phyloP scores from a whole-genome alignment of 169 alveolate species.

The Sarcocystis neurona region DNA sequence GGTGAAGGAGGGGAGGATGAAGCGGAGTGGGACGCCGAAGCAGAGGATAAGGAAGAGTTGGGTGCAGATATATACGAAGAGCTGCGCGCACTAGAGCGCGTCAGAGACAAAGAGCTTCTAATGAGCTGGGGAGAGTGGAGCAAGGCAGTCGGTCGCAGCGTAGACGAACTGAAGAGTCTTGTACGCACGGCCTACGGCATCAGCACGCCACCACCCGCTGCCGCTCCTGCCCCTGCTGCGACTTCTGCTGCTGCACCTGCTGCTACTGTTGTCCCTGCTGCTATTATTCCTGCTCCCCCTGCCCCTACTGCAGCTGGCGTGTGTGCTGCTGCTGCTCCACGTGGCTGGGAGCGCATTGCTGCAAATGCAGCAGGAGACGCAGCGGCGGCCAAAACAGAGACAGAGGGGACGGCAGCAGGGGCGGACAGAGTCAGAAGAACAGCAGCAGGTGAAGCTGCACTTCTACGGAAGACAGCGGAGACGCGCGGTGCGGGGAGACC shows the following conservation, averaged over 20 bases:
- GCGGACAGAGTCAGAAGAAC: not conserved
- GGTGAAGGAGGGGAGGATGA: no score
- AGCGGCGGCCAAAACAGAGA: not conserved
- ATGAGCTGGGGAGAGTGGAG: slow-evolving; percentile 39
- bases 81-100: not conserved
- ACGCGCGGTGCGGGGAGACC: not conserved
- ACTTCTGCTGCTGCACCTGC: not conserved
- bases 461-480: not conserved
- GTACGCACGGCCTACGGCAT: not conserved
- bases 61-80: no score
- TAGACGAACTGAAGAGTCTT: not conserved
- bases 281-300: not conserved
- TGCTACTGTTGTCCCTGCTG: no score
- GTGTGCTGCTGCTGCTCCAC: not conserved
- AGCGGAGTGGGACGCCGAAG: no score
- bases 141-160: not conserved
- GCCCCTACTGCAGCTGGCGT: not conserved
- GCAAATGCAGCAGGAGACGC: not conserved
- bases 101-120: slow-evolving; percentile 9
- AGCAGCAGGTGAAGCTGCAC: not conserved
- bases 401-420: not conserved
- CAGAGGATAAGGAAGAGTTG: no score
- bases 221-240: not conserved
- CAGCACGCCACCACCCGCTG: not conserved
- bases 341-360: not conserved